A percentile compares a stretch with the other conserved stretches of the same genome.
Conservation (phyloP, 352 stramenopile genomes). For the Pythium myriotylum region DNA sequence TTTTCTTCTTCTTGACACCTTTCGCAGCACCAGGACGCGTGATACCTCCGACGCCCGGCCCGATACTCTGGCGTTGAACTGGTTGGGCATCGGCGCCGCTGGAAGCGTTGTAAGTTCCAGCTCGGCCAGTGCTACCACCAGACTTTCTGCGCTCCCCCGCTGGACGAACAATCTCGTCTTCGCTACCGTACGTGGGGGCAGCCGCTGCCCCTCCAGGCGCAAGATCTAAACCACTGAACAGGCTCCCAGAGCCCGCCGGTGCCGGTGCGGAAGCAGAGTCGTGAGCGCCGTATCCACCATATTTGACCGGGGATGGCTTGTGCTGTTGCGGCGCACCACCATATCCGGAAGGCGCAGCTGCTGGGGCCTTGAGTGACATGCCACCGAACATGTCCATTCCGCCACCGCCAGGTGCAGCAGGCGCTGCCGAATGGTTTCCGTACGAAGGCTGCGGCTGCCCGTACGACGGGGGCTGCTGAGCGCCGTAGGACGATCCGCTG, state of each 20-base stretch:
- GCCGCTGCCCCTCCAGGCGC: slow-evolving; percentile 8
- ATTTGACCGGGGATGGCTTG: slow-evolving; percentile 24
- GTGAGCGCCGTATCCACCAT: slow-evolving; percentile 15
- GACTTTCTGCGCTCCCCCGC: slow-evolving; percentile 23
- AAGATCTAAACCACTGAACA: slow-evolving; percentile 30
- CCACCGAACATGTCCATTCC: slow-evolving; percentile 74
- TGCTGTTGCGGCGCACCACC: slow-evolving; percentile 16
- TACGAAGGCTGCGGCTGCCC: slow-evolving; percentile 19
- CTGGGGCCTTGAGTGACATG: slow-evolving; percentile 57
- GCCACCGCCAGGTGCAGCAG: slow-evolving; percentile 10
- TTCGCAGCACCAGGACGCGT: slow-evolving; percentile 36
- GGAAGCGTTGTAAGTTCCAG: slow-evolving; percentile 57
- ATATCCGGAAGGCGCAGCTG: slow-evolving; percentile 8
- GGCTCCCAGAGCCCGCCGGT: slow-evolving; percentile 17
- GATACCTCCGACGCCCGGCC: slow-evolving; percentile 5
- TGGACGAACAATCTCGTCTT: slow-evolving; percentile 20
- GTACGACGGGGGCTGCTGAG: slow-evolving; percentile 18
- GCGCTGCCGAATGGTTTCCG: slow-evolving; percentile 15
- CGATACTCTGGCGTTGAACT: slow-evolving; percentile 15
- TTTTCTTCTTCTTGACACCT: slow-evolving; percentile 77
- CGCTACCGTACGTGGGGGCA: not conserved
- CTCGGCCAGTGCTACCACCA: slow-evolving; percentile 1
- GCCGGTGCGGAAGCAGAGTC: slow-evolving; percentile 19
- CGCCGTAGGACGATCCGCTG: slow-evolving; percentile 23
- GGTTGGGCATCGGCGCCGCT: slow-evolving; percentile 3